A percentile compares a stretch with the other conserved stretches of the same genome.
phyloP scores from a whole-genome alignment of 2,329 filamentous ascomycete species.

The Trichoderma asperellum region DNA sequence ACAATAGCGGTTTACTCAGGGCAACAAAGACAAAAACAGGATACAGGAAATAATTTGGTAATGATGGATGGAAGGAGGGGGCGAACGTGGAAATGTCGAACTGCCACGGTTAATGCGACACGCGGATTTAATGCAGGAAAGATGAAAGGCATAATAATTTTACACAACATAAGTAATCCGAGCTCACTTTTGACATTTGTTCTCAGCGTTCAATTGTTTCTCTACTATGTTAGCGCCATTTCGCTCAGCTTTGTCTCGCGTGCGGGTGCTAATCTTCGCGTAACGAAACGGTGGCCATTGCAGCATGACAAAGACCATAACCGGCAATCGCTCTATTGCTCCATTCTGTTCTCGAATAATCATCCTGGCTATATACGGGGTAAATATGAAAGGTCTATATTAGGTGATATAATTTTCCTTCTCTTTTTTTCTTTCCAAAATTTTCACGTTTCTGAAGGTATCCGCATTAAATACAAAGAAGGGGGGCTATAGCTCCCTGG shows the following conservation, averaged over 20 bases:
- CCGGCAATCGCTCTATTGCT: background rate
- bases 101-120: conserved; percentile 3
- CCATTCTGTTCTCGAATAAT: background rate
- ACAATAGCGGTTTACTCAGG: conserved; percentile 1
- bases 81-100: background rate
- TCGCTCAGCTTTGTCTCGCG: background rate
- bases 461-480: background rate
- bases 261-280: background rate
- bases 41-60: conserved; percentile 1
- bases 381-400: background rate
- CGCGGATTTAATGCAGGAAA: background rate
- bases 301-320: background rate
- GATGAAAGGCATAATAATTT: background rate
- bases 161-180: background rate
- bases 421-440: background rate
- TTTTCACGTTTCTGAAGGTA: background rate
- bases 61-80: background rate
- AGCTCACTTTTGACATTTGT: background rate
- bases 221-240: background rate
- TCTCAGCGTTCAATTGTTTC: background rate
- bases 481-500: background rate
- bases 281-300: conserved; percentile 1
- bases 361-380: background rate
- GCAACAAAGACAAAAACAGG: background rate
- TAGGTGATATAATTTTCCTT: background rate